These are phyloP conservation scores for Digitaria exilis DNA, from an alignment of 202 grass and related monocot genomes.

Conservation along the genomic window DNA sequence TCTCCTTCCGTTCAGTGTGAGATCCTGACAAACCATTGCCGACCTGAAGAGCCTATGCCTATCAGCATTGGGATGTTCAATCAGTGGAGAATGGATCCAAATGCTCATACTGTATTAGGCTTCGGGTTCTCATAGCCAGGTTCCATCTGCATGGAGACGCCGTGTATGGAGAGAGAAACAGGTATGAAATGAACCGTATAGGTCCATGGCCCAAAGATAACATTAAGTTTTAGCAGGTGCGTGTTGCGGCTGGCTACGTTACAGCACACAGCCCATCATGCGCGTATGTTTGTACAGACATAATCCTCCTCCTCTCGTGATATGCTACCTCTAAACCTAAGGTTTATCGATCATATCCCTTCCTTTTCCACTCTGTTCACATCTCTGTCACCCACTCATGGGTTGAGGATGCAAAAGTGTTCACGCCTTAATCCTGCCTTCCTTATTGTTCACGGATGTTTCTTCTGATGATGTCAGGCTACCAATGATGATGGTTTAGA, in stretches of 20 bases:
- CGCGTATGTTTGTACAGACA: background rate
- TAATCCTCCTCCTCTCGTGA: background rate
- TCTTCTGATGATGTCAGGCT: background rate
- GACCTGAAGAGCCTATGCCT: background rate
- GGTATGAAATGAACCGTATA: background rate
- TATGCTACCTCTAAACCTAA: background rate
- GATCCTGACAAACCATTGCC: background rate
- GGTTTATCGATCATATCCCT: background rate
- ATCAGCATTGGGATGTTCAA: background rate
- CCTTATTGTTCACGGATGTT: constrained; percentile 8
- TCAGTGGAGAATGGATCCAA: background rate
- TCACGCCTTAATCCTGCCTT: background rate
- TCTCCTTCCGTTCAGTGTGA: background rate
- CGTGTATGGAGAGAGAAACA: background rate
- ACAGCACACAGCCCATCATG: background rate
- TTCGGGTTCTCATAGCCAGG: background rate
- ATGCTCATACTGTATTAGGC: background rate
- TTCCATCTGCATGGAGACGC: background rate
- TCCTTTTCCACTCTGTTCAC: background rate
- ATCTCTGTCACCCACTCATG: constrained; percentile 5
- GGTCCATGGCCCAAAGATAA: background rate
- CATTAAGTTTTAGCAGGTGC: background rate
- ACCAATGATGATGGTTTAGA: background rate
- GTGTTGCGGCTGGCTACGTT: constrained; percentile 18
- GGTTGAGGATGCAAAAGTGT: background rate